Evolutionary conservation across 2,329 filamentous ascomycete genomes (phyloP).

Genomic region (Cercospora sp.): DNA sequence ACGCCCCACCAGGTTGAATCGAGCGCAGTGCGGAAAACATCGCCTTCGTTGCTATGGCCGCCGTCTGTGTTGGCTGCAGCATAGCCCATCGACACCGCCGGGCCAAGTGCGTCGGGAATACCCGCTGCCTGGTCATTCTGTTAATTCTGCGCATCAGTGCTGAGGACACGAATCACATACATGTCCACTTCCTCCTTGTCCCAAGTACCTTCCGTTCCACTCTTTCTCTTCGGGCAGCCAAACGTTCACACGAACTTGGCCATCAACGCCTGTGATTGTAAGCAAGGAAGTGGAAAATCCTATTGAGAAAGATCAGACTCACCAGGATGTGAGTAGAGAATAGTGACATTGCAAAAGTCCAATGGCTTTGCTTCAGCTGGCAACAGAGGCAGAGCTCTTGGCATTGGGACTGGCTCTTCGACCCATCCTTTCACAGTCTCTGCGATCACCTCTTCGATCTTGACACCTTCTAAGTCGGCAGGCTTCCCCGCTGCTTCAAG

Average conservation of each 20-base stretch:
- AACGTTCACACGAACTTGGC: constrained; percentile 34
- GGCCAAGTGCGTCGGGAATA: constrained; percentile 16
- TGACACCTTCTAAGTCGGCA: background rate
- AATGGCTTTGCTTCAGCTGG: constrained; percentile 14
- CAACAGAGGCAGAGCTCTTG: constrained; percentile 14
- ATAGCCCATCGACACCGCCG: constrained; percentile 29
- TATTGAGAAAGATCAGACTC: background rate
- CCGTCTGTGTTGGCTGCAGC: constrained; percentile 33
- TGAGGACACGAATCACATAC: constrained; percentile 5
- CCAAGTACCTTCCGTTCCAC: constrained; percentile 42
- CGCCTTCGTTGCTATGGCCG: constrained; percentile 22
- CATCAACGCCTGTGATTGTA: constrained; percentile 27
- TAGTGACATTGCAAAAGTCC: constrained; percentile 40
- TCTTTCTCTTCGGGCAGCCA: constrained; percentile 32
- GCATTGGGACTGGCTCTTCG: constrained; percentile 15
- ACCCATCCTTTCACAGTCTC: constrained; percentile 18
- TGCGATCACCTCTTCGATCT: constrained; percentile 5
- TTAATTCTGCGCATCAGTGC: background rate
- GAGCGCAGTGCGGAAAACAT: constrained; percentile 7
- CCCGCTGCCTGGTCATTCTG: constrained; percentile 28
- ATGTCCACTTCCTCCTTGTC: constrained; percentile 45
- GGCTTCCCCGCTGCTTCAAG: background rate
- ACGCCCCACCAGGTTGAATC: constrained; percentile 31
- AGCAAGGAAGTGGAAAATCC: background rate
- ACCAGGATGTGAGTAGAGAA: constrained; percentile 42